A percentile compares a stretch with the other conserved stretches of the same genome.
Conservation (phyloP, 202 grass and related monocot genomes). For the Tripidium arundinaceum region DNA sequence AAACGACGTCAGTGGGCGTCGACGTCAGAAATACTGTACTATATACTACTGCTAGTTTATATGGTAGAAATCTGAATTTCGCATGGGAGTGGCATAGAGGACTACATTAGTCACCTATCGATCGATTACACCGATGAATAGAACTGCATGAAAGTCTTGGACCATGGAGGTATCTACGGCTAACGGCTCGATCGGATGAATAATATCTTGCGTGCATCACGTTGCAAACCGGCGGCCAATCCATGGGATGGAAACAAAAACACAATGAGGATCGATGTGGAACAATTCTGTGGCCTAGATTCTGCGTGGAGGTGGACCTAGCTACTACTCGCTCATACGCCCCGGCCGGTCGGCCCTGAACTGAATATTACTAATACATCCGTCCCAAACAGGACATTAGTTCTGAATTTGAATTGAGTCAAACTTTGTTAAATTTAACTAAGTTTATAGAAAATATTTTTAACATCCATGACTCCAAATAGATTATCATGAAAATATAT, state of each 20-base stretch:
- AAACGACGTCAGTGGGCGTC: not conserved
- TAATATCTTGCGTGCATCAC: not conserved
- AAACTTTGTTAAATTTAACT: too few relatives aligned
- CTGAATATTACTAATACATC: not conserved
- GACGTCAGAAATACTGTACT: not conserved
- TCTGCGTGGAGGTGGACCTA: not conserved
- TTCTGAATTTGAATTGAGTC: too few relatives aligned
- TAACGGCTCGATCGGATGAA: not conserved
- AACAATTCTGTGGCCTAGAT: constrained; percentile 9
- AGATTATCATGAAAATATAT: too few relatives aligned
- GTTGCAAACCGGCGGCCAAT: not conserved
- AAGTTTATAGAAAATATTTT: too few relatives aligned
- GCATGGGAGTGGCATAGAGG: not conserved
- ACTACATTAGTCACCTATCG: not conserved
- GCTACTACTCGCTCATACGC: not conserved
- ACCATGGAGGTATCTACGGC: not conserved
- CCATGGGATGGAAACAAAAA: not conserved
- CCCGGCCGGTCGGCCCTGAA: not conserved
- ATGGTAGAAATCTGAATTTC: not conserved
- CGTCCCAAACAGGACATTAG: too few relatives aligned
- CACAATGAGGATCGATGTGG: not conserved
- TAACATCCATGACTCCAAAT: too few relatives aligned
- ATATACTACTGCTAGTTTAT: not conserved
- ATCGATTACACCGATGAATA: not conserved
- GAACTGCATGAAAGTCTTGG: not conserved